phyloP scores from a whole-genome alignment of 176 grass and related monocot species.

The sorghum (Sorghum bicolor) region Sorghum_bicolor_NCBIv3 NC_012871.2:72348501-72349000 shows the following conservation, averaged over 20 bases:
- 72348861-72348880: conserved; percentile 64
- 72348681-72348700: conserved; percentile 69
- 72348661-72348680: conserved; percentile 69
- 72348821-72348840: conserved; percentile 88
- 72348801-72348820: conserved; percentile 81
- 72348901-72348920: conserved; percentile 99
- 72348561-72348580: conserved; percentile 83
- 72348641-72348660: conserved; percentile 70
- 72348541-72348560: conserved; percentile 81
- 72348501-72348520: conserved; percentile 78
- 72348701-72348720: conserved; percentile 71
- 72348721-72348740: conserved; percentile 93
- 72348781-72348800: conserved; percentile 90
- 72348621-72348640: conserved; percentile 94
- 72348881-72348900: conserved; percentile 84
- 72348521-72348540: conserved; percentile 74
- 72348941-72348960: conserved; percentile 91
- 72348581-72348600: conserved; percentile 85
- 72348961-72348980: conserved; percentile 85
- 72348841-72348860: conserved; percentile 72
- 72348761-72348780: conserved; percentile 89
- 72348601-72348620: conserved; percentile 86
- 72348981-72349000: conserved; percentile 94
- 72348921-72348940: conserved; percentile 96
- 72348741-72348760: conserved; percentile 83